Evolutionary conservation across 169 alveolate species (phyloP), one percentile per base, ranked within the genome.

Genomic region (Plasmodium knowlesi): DNA sequence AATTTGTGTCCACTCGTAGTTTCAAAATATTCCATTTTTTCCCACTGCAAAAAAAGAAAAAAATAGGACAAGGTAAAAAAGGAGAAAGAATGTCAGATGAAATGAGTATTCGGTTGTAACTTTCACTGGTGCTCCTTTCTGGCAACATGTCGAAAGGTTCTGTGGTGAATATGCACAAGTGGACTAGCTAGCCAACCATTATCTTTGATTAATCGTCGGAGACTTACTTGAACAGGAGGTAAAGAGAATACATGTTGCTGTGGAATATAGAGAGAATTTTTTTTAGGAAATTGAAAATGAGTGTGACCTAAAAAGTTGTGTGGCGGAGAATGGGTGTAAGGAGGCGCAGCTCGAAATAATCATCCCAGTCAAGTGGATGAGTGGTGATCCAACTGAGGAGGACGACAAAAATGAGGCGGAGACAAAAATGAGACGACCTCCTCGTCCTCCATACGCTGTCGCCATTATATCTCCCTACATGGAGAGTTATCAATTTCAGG

Each of bases 1-100:
- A 88, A 34, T 88, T 88, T 32, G 93, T 88, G 82, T 88, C 93
- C 43, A 88, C 93, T 9, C 93, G 80, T 5, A 79, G 50, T 22
- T 88, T 88, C 30, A 88, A 19, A 53, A 88, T 61, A 39, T 88
- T 88, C 93, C 93, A 88, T 88, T 88, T 88, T 78, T 88, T 88
- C 54, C 93, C 93, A 61, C 93, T 88, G 46, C n/a, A 88, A 12
- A 32, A n/a, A 43, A 41, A 34, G 19, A 46, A 28, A 0, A 30
- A 46, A 3, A 8, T 12, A 4, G 46, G 54, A 22, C 39, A n/a
- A 32, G 39, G 6, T 16, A 71, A 50, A 16, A 12, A 16, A 50
- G 2, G 61, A 19, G 16, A n/a, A n/a, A n/a, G n/a, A n/a, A n/a
- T n/a, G n/a, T n/a, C n/a, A n/a, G n/a, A n/a, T n/a, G 1, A 16